Base-by-base conservation (phyloP, 78 protist species). In the Tieghemostelium lacteum region DNA sequence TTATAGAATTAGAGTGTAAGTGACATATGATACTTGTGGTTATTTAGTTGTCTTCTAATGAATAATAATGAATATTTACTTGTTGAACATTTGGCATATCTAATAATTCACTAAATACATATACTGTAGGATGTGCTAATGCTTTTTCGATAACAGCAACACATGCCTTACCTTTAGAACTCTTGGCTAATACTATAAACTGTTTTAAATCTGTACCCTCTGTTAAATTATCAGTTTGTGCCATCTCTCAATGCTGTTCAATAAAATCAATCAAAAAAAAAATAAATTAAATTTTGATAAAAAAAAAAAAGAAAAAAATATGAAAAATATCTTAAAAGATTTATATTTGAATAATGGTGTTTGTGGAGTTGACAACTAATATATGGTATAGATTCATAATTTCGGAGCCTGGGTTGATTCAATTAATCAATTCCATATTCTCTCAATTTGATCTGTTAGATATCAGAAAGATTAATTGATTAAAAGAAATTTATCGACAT, bases 101-200 rank as follows among this genome's bases (percentile, higher is more conserved):
- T 73, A 93, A 64, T 58, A 93, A 50, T 65, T 93, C 95, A 71
- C 95, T 92, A 74, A 85, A 93, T 36, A 93, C 95, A 63, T 49
- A 93, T 10, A 93, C 93, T 74, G 8, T 67, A 29, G 93, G 95
- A 29, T 87, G 78, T n/a, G 57, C 22, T 22, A 93, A 67, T 2
- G 88, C 95, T 75, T 93, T 70, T 64, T 62, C 80, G 34, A 93
- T 76, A 26, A 93, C 36, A 24, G 85, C 86, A 34, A 54, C 91
- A 45, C 65, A 54, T 29, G 88, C 95, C 52, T 71, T 85, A 26
- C 95, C 95, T 40, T 76, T 80, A 14, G 70, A 17, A 14, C 72
- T 54, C 42, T 85, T 93, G 26, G 95, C 92, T 37, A 93, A 62
- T 6, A 52, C 33, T 6, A 42, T 33, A 20, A 71, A 88, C 49